Base-by-base conservation (phyloP, 2,329 filamentous ascomycete species). In the Microdochium trichocladiopsis region DNA sequence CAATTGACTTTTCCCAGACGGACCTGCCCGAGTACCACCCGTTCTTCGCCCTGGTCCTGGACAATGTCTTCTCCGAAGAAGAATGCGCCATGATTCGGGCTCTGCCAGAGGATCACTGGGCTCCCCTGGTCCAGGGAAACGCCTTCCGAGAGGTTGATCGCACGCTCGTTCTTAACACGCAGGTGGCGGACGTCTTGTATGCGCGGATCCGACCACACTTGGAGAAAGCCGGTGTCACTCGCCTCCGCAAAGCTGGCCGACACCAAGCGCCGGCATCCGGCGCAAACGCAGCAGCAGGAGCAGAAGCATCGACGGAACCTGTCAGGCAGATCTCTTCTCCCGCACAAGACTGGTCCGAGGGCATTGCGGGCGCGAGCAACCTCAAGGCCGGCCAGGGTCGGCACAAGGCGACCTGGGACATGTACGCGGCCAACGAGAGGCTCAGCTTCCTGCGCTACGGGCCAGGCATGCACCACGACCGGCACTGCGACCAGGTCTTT, bases 371-470 rank as follows among this genome's bases (percentile, higher is more conserved):
- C 22, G n/a, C 52, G 9, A 52, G 55, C 2, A 57, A 59, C 24
- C 53, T 62, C 12, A 63, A 59, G 28, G 62, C 61, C 3, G 61
- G 52, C 43, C 54, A 60, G 37, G 58, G 58, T 10, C 56, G 58
- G 16, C 58, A 22, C 16, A 64, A 64, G 53, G 57, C 61, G 5
- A 58, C 63, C 18, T 64, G 61, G 61, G 60, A 56, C 31, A 53
- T 65, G 25, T 60, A 54, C 22, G 64, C 79, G 24, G 64, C 83
- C 53, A 84, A 85, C 58, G 80, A 84, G 58, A 68, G 79, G 10
- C 67, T 83, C 61, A 70, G 82, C n/a, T 84, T 84, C 59, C 61
- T 86, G 23, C 80, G 76, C 54, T 85, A 86, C 57, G 69, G 71
- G 2, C 73, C 75, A 3, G 82, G 80, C 0, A 76, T 84, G 59